A percentile compares a stretch with the other conserved stretches of the same genome.
Evolutionary conservation across 2,329 filamentous ascomycete species (phyloP).

Genomic region (Talaromyces sp.): DNA sequence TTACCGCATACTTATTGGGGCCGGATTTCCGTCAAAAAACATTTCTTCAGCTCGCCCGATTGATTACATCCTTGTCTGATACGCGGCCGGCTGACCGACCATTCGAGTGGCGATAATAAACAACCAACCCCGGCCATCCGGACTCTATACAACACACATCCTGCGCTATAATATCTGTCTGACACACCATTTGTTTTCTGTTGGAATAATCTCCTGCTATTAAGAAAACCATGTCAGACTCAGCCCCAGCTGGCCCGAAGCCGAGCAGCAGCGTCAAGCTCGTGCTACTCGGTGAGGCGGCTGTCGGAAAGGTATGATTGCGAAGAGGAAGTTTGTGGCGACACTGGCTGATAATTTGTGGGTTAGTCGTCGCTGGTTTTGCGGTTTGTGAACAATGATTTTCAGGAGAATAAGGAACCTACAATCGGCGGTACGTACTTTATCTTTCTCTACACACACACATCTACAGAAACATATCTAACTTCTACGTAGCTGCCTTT

Average conservation of each 20-base stretch:
- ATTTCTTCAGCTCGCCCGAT: not conserved
- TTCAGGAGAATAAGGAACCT: slow-evolving; percentile 99
- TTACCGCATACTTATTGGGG: not conserved
- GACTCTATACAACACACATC: not conserved
- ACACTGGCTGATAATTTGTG: slow-evolving; percentile 16
- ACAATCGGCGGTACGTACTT: slow-evolving; percentile 79
- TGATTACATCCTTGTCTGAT: not conserved
- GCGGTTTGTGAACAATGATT: slow-evolving; percentile 99
- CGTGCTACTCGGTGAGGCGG: slow-evolving; percentile 92
- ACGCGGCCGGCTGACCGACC: not conserved
- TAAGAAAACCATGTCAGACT: slow-evolving; percentile 60
- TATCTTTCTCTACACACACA: too few species aligned
- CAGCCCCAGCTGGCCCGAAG: slow-evolving; percentile 61
- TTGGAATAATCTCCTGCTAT: not conserved
- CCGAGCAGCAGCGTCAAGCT: slow-evolving; percentile 99
- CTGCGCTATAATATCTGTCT: not conserved
- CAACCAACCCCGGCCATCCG: not conserved
- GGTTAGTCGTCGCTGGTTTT: slow-evolving; percentile 87
- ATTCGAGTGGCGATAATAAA: not conserved
- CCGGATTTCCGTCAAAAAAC: not conserved
- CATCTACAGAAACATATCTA: not conserved
- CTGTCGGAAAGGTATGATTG: slow-evolving; percentile 80
- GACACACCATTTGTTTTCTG: not conserved
- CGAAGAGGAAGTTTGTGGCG: not conserved
- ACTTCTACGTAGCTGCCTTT: slow-evolving; percentile 68